These are phyloP conservation scores for Pythium pyrilobum DNA, from an alignment of 352 stramenopile species.

Conservation along the genomic window DNA sequence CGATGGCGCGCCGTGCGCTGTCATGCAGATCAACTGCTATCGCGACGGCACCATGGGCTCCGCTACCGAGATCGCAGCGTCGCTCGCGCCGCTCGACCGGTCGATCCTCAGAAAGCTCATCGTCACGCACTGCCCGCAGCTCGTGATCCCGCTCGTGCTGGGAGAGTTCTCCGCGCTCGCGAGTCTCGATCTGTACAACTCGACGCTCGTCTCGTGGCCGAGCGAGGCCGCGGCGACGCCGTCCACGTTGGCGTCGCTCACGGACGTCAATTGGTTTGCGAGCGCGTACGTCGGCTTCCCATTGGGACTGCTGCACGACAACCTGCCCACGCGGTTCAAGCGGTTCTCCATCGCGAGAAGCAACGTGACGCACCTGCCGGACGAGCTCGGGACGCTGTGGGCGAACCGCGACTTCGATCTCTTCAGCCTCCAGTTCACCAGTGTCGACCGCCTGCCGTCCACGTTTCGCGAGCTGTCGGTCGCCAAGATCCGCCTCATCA, in stretches of 20 bases:
- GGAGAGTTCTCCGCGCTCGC: constrained; percentile 2
- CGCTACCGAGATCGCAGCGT: neutral
- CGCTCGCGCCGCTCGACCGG: constrained; percentile 1
- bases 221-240: constrained; percentile 6
- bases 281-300: constrained; percentile 2
- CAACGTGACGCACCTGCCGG: constrained; percentile 13
- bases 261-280: constrained; percentile 8
- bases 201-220: constrained; percentile 8
- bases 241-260: constrained; percentile 1
- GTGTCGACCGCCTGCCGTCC: neutral
- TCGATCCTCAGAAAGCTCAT: constrained; percentile 11
- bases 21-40: constrained; percentile 21
- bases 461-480: neutral
- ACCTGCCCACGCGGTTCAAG: constrained; percentile 4
- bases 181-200: constrained; percentile 17
- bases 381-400: constrained; percentile 9
- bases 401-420: neutral
- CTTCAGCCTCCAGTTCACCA: constrained; percentile 14
- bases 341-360: constrained; percentile 9
- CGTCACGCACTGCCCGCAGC: constrained; percentile 12
- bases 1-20: constrained; percentile 1
- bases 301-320: neutral
- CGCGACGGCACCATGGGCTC: neutral
- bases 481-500: constrained; percentile 9
- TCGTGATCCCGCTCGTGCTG: constrained; percentile 11